These are phyloP conservation scores for Escovopsis weberi DNA, from an alignment of 2,329 filamentous ascomycete genomes.

Conservation along the genomic window DNA sequence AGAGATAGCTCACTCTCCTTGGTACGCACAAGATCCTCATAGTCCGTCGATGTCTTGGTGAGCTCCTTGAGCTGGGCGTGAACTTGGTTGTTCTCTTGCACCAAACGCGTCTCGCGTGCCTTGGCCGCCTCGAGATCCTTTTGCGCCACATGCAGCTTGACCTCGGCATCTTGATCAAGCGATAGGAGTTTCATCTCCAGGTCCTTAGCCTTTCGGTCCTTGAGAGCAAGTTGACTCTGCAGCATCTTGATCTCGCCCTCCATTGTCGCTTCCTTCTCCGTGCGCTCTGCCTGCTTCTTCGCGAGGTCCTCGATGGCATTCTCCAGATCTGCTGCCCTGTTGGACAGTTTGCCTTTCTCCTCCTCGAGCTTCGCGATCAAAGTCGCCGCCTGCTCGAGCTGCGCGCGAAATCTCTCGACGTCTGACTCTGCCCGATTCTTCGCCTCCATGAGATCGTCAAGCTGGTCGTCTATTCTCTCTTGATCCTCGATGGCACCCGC, in stretches of 20 bases:
- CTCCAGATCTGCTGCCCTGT: constrained; percentile 56
- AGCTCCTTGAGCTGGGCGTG: constrained; percentile 76
- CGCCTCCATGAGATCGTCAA: constrained; percentile 75
- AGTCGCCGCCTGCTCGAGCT: constrained; percentile 81
- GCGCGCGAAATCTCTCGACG: constrained; percentile 59
- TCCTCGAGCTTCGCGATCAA: constrained; percentile 76
- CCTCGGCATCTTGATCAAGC: constrained; percentile 74
- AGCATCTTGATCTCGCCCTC: constrained; percentile 81
- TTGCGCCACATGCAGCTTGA: constrained; percentile 63
- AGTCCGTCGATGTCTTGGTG: constrained; percentile 83
- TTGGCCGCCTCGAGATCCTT: constrained; percentile 68
- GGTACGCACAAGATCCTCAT: constrained; percentile 81
- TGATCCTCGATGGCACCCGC: constrained; percentile 86
- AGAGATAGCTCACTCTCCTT: constrained; percentile 90
- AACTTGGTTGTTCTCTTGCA: constrained; percentile 67
- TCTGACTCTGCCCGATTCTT: constrained; percentile 84
- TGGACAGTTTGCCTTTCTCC: constrained; percentile 64
- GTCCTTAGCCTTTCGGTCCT: constrained; percentile 80
- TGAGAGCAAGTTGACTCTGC: constrained; percentile 74
- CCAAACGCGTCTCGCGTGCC: constrained; percentile 59
- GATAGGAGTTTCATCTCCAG: constrained; percentile 72
- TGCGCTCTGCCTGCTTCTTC: constrained; percentile 55
- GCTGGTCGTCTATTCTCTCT: constrained; percentile 81
- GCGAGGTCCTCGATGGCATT: constrained; percentile 56
- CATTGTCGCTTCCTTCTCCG: constrained; percentile 60